phyloP scores from a whole-genome alignment of 768 basidiomycete genomes.

The Rubroboletus satanas region DNA sequence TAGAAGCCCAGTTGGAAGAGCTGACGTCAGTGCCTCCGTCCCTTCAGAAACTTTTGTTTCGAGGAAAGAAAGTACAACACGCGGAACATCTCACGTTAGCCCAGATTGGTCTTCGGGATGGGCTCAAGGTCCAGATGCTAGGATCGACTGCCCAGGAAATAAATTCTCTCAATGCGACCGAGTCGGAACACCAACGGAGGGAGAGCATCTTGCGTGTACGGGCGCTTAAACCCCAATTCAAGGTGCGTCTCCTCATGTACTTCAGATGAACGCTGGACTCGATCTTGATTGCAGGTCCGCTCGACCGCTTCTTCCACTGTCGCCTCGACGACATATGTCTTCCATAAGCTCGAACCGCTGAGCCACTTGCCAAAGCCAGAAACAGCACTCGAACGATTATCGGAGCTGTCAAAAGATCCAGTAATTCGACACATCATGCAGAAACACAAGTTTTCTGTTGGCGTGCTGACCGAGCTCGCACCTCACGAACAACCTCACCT shows the following conservation, averaged over 20 bases:
- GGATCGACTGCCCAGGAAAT: constrained; percentile 63
- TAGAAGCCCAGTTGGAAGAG: constrained; percentile 53
- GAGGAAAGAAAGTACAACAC: constrained; percentile 51
- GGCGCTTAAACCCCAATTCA: constrained; percentile 51
- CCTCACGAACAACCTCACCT: constrained; percentile 71
- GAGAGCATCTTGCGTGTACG: constrained; percentile 60
- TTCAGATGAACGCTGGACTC: not conserved
- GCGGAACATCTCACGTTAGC: constrained; percentile 31
- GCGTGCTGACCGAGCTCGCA: constrained; percentile 70
- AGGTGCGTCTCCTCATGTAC: constrained; percentile 38
- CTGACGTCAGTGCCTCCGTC: constrained; percentile 62
- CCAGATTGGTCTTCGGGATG: constrained; percentile 58
- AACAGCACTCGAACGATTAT: constrained; percentile 51
- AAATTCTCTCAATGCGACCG: constrained; percentile 48
- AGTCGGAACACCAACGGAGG: constrained; percentile 53
- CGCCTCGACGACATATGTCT: constrained; percentile 48
- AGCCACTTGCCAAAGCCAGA: constrained; percentile 61
- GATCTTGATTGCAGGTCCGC: constrained; percentile 42
- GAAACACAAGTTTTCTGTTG: constrained; percentile 63
- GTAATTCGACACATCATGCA: constrained; percentile 71
- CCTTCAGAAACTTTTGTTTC: constrained; percentile 70
- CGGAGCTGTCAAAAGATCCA: constrained; percentile 62
- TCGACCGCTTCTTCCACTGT: constrained; percentile 45
- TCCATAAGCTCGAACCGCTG: constrained; percentile 62
- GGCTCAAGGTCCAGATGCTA: constrained; percentile 65